These are phyloP conservation scores for Chlorencoelia australis DNA, from an alignment of 2,329 filamentous ascomycete species.

Conservation along the genomic window DNA sequence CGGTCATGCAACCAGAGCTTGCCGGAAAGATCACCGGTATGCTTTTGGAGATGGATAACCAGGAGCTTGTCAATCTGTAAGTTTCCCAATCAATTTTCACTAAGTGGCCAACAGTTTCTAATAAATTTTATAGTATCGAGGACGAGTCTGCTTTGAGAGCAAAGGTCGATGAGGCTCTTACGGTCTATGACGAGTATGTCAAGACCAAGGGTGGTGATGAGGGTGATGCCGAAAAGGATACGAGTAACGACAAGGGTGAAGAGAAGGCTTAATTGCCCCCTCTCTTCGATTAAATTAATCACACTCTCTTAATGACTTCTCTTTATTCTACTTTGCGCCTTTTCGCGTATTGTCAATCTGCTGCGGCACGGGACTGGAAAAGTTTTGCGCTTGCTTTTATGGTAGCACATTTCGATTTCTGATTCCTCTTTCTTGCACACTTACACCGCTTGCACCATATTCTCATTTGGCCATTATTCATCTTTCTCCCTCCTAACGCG, in stretches of 20 bases:
- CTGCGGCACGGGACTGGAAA: constrained; percentile 24
- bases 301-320: constrained; percentile 12
- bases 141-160: constrained; percentile 80
- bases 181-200: constrained; percentile 97
- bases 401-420: constrained; percentile 16
- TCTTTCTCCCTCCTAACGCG: constrained; percentile 12
- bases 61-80: constrained; percentile 90
- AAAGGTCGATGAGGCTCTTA: constrained; percentile 96
- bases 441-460: constrained; percentile 8
- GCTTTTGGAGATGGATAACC: constrained; percentile 98
- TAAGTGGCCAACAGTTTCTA: constrained; percentile 18
- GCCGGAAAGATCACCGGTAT: constrained; percentile 99
- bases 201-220: constrained; percentile 46
- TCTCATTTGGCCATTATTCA: constrained; percentile 12
- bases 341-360: constrained; percentile 25
- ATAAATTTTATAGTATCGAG: constrained; percentile 56
- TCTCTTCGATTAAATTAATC: constrained; percentile 15
- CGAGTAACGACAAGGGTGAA: constrained; percentile 40
- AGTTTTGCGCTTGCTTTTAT: constrained; percentile 24
- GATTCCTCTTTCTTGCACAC: constrained; percentile 10
- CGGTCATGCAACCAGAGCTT: constrained; percentile 84
- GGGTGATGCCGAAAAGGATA: constrained; percentile 30
- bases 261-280: constrained; percentile 40
- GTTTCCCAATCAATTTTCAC: constrained; percentile 33
- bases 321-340: constrained; percentile 15